Evolutionary conservation across 2,329 filamentous ascomycete genomes (phyloP), one percentile per base, ranked within the genome.

Genomic region (Blastomyces gilchristii): DNA sequence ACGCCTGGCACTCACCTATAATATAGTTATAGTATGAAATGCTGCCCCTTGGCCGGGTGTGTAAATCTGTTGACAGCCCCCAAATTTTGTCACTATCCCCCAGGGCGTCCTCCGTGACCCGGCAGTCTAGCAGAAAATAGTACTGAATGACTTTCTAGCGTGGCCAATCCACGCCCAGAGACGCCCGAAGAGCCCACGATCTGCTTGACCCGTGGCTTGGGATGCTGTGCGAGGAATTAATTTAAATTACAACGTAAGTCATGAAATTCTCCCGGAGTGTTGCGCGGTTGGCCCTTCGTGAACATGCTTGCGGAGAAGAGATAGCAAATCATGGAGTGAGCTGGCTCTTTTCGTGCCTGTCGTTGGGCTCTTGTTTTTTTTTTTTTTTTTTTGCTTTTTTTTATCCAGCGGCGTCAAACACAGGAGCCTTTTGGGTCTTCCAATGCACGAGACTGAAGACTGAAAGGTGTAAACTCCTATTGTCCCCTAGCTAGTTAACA

Each of bases 71-170:
- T 37, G 7, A 54, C 34, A 37, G 31, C 52, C 52, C 52, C 28
- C 52, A 54, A 54, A 28, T 50, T 50, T 50, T 11, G 47, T 25
- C n/a, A 12, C n/a, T 2, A 31, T 31, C 28, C 28, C 28, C 28
- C 28, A 31, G 4, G 28, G 4, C 6, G 1, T 3, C 52, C 25
- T n/a, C 57, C 22, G 3, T 11, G 12, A 34, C 22, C 22, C 22
- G 41, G 41, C 41, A 49, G 57, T 59, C 57, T 31, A 59, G 39
- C 57, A 25, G 57, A 49, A 47, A 59, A 49, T 59, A 59, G 57
- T 25, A 18, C 28, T 59, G 57, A 59, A 59, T 59, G 57, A 41
- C 57, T 41, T 8, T 12, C 1, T 34, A 47, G 28, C 41, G 22
- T 31, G 7, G 57, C 57, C 57, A 58, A 58, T 58, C 57, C 41